Base-by-base conservation (phyloP, 2,329 filamentous ascomycete genomes). In the Paecilomyces dactylethromorphus region DNA sequence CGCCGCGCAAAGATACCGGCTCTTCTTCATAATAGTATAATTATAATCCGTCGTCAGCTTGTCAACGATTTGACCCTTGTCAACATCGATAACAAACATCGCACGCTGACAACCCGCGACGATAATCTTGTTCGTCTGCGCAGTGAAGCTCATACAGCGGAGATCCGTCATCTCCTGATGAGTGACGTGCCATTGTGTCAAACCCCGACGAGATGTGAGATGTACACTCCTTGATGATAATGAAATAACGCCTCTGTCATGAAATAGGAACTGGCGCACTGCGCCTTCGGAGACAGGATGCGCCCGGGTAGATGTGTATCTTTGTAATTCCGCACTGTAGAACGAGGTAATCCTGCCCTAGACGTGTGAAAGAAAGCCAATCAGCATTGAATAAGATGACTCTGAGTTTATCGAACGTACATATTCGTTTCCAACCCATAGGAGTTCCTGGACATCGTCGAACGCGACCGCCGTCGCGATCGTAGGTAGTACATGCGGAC, bases 101-200 rank as follows among this genome's bases (percentile, higher is more conserved):
- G 83, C 84, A 58, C 88, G 84, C 75, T 99, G 94, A 65, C 88
- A 85, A 53, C 94, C 94, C 53, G 92, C 94, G 33, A 93, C 90
- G 21, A 99, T 79, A 59, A 99, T 87, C 69, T 96, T 84, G 26
- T 89, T 90, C 8, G 89, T 89, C 69, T 92, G 92, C 29, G 90
- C 92, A 1, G 91, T 95, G 71, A 96, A 97, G 72, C 89, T 93
- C 92, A 97, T 97, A 75, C 94, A 97, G 66, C 87, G 86, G 63
- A 99, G 79, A 69, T 97, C 91, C 63, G 83, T 86, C 88, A 97
- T 96, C 58, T 89, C 88, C 50, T 73, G 84, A 63, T 84, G 92
- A 81, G 82, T 84, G 61, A 97, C 81, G 74, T 97, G 92, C 92
- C 94, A 97, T 79, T 94, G 82, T 56, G 92, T 87, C 58, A 90